Conservation (phyloP, 2,329 filamentous ascomycete genomes). For the Dichotomopilus funicola region DNA sequence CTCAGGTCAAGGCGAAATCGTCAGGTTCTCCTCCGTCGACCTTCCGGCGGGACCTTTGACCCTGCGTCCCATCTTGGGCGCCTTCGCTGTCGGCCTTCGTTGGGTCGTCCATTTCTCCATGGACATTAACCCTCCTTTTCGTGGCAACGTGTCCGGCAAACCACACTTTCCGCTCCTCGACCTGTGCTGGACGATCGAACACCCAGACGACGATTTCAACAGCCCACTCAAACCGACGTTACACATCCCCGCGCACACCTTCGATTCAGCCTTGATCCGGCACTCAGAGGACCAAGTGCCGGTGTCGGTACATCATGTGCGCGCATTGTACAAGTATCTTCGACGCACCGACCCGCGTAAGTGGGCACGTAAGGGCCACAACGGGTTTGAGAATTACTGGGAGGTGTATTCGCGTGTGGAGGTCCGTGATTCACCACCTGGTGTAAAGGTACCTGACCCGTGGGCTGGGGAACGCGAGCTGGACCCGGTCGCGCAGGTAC, state of each 20-base stretch:
- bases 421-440: too few species aligned
- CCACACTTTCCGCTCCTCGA: not conserved
- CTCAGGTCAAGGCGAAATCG: not conserved
- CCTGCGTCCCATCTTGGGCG: not conserved
- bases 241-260: not conserved
- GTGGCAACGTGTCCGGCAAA: not conserved
- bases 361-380: not conserved
- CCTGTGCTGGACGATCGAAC: not conserved
- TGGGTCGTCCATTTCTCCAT: not conserved
- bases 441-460: too few species aligned
- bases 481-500: too few species aligned
- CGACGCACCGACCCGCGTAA: not conserved
- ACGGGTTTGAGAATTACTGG: constrained; percentile 7
- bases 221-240: not conserved
- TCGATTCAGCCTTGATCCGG: not conserved
- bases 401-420: not conserved
- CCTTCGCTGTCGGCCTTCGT: constrained; percentile 8
- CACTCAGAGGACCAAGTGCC: not conserved
- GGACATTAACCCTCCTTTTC: constrained; percentile 10
- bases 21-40: not conserved
- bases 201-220: too few species aligned
- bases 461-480: too few species aligned
- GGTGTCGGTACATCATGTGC: not conserved
- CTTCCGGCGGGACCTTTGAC: not conserved
- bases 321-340: constrained; percentile 4